These are phyloP conservation scores for Thraustochytrium sp. DNA, from an alignment of 352 stramenopile genomes.

Conservation along the genomic window DNA sequence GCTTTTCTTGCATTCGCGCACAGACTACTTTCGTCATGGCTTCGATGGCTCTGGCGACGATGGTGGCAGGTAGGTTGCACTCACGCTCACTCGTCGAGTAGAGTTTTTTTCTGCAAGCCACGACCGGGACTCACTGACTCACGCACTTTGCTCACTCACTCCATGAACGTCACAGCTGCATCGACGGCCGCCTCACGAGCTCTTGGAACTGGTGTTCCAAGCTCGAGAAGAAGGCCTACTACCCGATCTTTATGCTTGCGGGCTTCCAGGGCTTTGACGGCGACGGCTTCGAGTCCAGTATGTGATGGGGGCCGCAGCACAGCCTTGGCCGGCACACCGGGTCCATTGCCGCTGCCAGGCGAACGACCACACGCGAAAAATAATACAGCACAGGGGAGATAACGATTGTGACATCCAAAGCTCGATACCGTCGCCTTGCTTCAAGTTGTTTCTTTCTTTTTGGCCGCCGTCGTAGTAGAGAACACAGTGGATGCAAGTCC, in stretches of 20 bases:
- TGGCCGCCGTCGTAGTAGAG: no score
- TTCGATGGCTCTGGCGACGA: constrained; percentile 90
- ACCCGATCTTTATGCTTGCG: constrained; percentile 90
- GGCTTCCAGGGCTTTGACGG: constrained; percentile 93
- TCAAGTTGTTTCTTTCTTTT: no score
- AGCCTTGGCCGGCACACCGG: no score
- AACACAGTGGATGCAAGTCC: no score
- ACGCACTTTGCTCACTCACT: background rate
- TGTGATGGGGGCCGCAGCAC: no score
- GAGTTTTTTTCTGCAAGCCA: no score
- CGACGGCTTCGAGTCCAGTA: constrained; percentile 68
- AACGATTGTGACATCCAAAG: no score
- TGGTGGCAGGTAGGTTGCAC: constrained; percentile 58
- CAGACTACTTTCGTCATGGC: constrained; percentile 88
- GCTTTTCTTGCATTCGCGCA: constrained; percentile 53
- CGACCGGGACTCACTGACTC: background rate
- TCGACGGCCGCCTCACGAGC: constrained; percentile 90
- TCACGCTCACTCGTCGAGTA: no score
- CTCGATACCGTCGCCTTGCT: no score
- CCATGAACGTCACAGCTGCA: constrained; percentile 64
- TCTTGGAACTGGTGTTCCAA: constrained; percentile 96
- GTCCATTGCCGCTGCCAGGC: no score
- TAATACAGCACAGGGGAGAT: no score
- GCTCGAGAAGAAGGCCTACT: constrained; percentile 85
- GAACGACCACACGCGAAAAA: no score